Percentiles rank a stretch among this genome's conserved stretches.
Conservation (phyloP, 495 filamentous ascomycete genomes). For the Hypoxylon lienhwacheense region DNA sequence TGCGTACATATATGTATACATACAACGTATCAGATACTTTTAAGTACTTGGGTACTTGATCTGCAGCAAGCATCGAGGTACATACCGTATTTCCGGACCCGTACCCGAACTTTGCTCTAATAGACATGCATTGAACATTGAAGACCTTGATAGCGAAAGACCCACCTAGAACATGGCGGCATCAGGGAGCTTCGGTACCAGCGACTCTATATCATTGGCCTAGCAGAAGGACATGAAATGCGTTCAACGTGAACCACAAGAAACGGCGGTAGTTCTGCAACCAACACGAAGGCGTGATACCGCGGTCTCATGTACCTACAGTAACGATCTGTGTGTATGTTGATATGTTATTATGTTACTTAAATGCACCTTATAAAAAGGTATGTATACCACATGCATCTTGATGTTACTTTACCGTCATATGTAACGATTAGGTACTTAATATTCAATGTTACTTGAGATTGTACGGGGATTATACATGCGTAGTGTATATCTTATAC, state of each 20-base stretch:
- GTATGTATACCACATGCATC: too few species aligned
- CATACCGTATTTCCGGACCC: too few species aligned
- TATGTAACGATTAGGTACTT: too few species aligned
- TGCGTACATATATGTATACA: too few species aligned
- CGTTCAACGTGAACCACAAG: slow-evolving; percentile 24
- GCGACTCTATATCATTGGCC: slow-evolving; percentile 32
- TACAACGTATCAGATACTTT: too few species aligned
- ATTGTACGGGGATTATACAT: too few species aligned
- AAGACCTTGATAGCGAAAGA: slow-evolving; percentile 11
- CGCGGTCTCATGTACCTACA: slow-evolving; percentile 9
- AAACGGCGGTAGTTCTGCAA: slow-evolving; percentile 19
- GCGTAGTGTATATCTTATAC: too few species aligned
- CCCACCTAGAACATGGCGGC: slow-evolving; percentile 13
- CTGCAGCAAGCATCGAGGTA: slow-evolving; percentile 23
- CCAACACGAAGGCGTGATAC: slow-evolving; percentile 23
- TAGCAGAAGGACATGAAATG: slow-evolving; percentile 21
- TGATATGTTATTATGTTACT: too few species aligned
- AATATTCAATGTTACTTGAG: too few species aligned
- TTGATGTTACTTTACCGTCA: too few species aligned
- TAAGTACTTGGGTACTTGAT: slow-evolving; percentile 9
- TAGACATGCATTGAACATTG: not conserved
- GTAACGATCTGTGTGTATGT: not conserved
- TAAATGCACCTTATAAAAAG: too few species aligned
- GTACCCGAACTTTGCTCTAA: slow-evolving; percentile 5
- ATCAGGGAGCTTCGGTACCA: slow-evolving; percentile 6